A percentile compares a stretch with the other conserved stretches of the same genome.
Evolutionary conservation across 2,329 filamentous ascomycete species (phyloP).

Genomic region (Fonsecaea nubica): DNA sequence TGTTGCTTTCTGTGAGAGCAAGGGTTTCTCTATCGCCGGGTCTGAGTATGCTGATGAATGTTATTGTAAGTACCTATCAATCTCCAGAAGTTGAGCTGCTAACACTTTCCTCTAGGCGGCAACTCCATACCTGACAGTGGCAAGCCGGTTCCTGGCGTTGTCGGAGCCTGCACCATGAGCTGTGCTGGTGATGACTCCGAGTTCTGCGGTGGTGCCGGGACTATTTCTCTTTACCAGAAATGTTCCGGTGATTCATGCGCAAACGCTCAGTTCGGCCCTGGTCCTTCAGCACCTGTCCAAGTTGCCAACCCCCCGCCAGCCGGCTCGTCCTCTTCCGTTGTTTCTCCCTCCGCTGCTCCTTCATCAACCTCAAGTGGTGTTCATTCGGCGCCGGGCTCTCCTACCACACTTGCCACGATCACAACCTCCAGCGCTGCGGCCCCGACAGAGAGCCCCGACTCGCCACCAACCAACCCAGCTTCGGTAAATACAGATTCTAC

Average conservation of each 20-base stretch:
- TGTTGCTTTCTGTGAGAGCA: constrained; percentile 43
- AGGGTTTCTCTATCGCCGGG: constrained; percentile 45
- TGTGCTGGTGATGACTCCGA: constrained; percentile 41
- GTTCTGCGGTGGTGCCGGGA: constrained; percentile 40
- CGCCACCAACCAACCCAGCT: constrained; percentile 14
- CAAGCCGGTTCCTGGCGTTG: constrained; percentile 40
- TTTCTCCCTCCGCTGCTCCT: constrained; percentile 11
- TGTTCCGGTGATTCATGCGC: constrained; percentile 37
- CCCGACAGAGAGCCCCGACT: neutral
- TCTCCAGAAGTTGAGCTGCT: neutral
- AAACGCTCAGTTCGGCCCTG: constrained; percentile 31
- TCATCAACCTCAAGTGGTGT: constrained; percentile 14
- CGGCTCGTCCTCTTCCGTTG: constrained; percentile 13
- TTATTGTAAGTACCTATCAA: constrained; percentile 34
- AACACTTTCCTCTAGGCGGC: constrained; percentile 26
- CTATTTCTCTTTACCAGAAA: constrained; percentile 42
- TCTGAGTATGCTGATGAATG: constrained; percentile 42
- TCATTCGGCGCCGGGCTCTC: constrained; percentile 8
- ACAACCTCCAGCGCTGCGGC: constrained; percentile 22
- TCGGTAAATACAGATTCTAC: constrained; percentile 32
- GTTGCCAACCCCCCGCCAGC: constrained; percentile 20
- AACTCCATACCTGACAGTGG: constrained; percentile 37
- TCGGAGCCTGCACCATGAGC: constrained; percentile 41
- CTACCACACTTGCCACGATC: constrained; percentile 28
- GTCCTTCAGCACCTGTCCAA: constrained; percentile 11